These are phyloP conservation scores for Lactarius tabidus DNA, from an alignment of 768 basidiomycete genomes.

Conservation along the genomic window DNA sequence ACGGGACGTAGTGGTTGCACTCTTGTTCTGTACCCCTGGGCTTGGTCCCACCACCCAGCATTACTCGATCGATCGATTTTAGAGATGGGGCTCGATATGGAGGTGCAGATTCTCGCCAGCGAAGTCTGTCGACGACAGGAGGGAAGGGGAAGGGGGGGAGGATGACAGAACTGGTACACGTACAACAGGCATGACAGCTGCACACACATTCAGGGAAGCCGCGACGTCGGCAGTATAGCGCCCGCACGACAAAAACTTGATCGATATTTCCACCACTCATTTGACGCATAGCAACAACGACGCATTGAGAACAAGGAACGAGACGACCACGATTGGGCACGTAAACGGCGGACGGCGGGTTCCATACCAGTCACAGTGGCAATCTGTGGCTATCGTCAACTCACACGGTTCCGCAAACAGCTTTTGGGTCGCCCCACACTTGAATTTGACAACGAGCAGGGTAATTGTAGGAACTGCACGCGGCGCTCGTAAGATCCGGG, in stretches of 20 bases:
- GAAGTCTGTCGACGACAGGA: neutral
- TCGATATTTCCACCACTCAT: constrained; percentile 2
- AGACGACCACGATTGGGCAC: constrained; percentile 9
- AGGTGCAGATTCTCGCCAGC: constrained; percentile 17
- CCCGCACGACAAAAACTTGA: constrained; percentile 2
- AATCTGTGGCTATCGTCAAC: neutral
- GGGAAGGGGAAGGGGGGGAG: neutral
- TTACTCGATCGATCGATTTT: constrained; percentile 16
- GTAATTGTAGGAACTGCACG: constrained; percentile 17
- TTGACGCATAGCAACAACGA: constrained; percentile 11
- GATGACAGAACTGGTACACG: constrained; percentile 1
- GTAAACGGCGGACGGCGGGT: neutral
- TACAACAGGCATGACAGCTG: constrained; percentile 11
- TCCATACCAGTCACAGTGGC: constrained; percentile 2
- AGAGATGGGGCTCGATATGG: constrained; percentile 16
- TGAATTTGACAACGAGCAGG: constrained; percentile 13
- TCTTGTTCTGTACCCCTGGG: neutral
- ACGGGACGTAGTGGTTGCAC: neutral
- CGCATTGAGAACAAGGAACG: constrained; percentile 1
- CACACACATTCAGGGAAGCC: constrained; percentile 13
- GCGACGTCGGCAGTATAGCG: constrained; percentile 9
- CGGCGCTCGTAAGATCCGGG: constrained; percentile 18
- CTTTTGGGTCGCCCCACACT: neutral
- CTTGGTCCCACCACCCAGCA: neutral
- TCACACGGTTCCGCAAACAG: neutral